Conservation (phyloP, 108 stramenopile genomes). For the Skeletonema costatum region DNA sequence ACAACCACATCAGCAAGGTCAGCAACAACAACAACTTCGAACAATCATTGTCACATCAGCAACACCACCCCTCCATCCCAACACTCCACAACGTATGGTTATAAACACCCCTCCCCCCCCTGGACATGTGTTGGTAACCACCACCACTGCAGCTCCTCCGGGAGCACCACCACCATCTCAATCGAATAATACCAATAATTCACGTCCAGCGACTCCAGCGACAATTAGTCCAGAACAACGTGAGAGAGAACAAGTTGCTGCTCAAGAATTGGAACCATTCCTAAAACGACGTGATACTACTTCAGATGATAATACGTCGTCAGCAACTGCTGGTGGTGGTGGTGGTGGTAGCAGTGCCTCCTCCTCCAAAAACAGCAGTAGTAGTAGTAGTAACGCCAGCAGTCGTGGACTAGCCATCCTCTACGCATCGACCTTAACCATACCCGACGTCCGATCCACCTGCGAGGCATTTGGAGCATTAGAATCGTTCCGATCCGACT, state of each 20-base stretch:
- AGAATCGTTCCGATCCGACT: constrained; percentile 80
- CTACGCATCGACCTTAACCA: constrained; percentile 46
- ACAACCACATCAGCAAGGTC: neutral
- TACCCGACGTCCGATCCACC: constrained; percentile 63
- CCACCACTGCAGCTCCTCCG: neutral
- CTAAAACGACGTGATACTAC: constrained; percentile 2
- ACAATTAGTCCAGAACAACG: constrained; percentile 15
- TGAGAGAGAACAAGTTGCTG: constrained; percentile 25
- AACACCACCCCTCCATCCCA: neutral
- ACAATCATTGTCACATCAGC: neutral
- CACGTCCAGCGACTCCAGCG: constrained; percentile 18
- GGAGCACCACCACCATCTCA: neutral
- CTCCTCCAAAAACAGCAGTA: neutral
- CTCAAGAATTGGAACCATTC: constrained; percentile 33
- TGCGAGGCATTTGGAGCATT: constrained; percentile 84
- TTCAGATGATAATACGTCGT: neutral
- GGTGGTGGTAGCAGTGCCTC: neutral
- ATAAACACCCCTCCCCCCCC: neutral
- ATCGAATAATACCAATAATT: neutral
- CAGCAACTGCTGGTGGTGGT: constrained; percentile 26
- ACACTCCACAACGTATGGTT: neutral
- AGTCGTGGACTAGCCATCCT: constrained; percentile 78
- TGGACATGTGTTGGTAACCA: neutral
- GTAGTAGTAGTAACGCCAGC: neutral
- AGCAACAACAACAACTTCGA: neutral